These are phyloP conservation scores for Cantharellus cinnabarinus DNA, from an alignment of 768 basidiomycete genomes.

Conservation along the genomic window DNA sequence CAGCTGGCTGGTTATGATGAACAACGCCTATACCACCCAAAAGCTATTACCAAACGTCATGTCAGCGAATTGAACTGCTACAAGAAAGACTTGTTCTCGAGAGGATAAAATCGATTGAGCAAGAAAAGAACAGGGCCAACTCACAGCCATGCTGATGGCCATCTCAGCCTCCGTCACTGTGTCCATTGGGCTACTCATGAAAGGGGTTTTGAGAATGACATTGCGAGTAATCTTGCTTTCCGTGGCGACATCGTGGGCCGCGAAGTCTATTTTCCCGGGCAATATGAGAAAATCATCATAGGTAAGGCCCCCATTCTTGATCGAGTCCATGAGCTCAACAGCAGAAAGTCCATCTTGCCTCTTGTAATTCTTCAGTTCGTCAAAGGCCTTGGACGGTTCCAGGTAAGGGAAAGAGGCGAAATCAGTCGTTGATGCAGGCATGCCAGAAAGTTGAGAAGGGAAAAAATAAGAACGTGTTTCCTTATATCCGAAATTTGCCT, in stretches of 20 bases:
- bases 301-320: conserved; percentile 74
- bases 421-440: neutral
- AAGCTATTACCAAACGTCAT: conserved; percentile 24
- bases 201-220: conserved; percentile 80
- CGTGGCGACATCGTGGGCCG: conserved; percentile 55
- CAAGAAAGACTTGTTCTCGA: neutral
- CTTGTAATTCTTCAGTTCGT: conserved; percentile 50
- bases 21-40: conserved; percentile 96
- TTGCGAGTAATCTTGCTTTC: conserved; percentile 83
- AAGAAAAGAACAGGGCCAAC: conserved; percentile 14
- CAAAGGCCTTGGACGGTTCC: conserved; percentile 50
- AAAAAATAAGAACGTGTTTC: neutral
- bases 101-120: too few relatives aligned
- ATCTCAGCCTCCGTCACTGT: conserved; percentile 92
- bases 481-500: neutral
- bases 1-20: conserved; percentile 80
- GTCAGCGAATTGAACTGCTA: neutral
- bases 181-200: conserved; percentile 98
- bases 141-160: conserved; percentile 82
- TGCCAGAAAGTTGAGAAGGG: neutral
- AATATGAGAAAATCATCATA: conserved; percentile 94
- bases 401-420: conserved; percentile 22
- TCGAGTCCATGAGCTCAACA: conserved; percentile 71
- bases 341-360: conserved; percentile 68
- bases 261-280: conserved; percentile 90